Base-by-base conservation (phyloP, 306 rosid species). In the Ammopiptanthus mongolicus region DNA sequence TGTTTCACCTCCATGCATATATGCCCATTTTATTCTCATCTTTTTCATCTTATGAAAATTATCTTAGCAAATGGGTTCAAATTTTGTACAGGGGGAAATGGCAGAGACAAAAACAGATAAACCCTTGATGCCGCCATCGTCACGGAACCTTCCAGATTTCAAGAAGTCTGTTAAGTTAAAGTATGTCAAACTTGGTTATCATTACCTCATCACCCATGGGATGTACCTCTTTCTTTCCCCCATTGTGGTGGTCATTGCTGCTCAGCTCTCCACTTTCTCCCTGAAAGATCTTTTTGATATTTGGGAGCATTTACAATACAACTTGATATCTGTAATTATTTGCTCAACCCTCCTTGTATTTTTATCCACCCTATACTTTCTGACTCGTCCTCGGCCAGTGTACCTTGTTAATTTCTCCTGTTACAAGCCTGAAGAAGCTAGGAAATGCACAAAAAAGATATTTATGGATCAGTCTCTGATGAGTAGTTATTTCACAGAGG, bases 131-230 rank as follows among this genome's bases (percentile, higher is more conserved):
- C 83, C 84, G 47, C 47, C 87, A n/a, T 82, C 92, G 2, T 65
- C 88, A 0, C 76, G 91, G 50, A 88, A 74, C 80, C 96, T 92
- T 46, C 97, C 96, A 0, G 97, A 89, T 70, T 92, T 88, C 73
- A 92, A 88, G 58, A 88, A 90, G 33, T 92, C 97, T 8, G 73
- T 92, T 10, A 92, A 92, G 67, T 81, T 92, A 33, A 92, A 92
- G 74, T 92, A 92, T 62, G 97, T 92, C 19, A 92, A 88, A 77
- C 97, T 92, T 79, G 97, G 97, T 0, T 92, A 92, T 79, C 97
- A 92, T 82, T 85, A 88, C 50, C 91, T 92, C 23, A 90, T 89
- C 29, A 90, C 97, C 22, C 96, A 89, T 82, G 96, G 88, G 23
- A 92, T 92, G 97, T 91, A 77, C 80, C 90, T 92, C 11, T 92